Evolutionary conservation across 805 yeast species (phyloP), one percentile per base, ranked within the genome.

Genomic region (Brettanomyces naardenensis): DNA sequence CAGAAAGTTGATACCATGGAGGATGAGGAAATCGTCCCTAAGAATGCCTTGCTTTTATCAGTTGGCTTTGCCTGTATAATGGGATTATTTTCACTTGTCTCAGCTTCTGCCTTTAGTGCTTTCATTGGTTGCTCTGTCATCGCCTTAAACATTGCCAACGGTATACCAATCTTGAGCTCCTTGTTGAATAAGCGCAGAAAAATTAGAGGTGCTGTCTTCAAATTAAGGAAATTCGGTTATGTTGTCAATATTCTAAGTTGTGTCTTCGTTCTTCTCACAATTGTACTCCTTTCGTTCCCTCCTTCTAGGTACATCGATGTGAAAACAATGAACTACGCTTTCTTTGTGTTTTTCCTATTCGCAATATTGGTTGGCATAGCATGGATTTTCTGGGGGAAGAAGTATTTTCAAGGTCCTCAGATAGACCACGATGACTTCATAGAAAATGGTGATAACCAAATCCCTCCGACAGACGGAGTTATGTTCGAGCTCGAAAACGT

Each of bases 81-180:
- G 33, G 84, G 89, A 2, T 54, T 78, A 6, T 63, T 85, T 29
- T 81, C 89, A 3, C 59, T 85, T 31, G 57, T 84, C 1, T 81
- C 90, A 0, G 64, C 77, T 4, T 73, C 88, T 6, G 88, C 92
- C 0, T 81, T 85, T 58, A 80, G 80, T 56, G 88, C 94, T 3
- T 84, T 85, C 56, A 75, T 84, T 62, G 92, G 94, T 0, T 79
- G 89, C 14, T 79, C 90, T 7, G 92, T 86, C 3, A 69, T 84
- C 17, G 72, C 87, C 3, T 62, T 85, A 41, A 78, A 87, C 35
- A 65, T 82, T 22, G 86, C 92, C 2, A 80, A 86, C 43, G 78
- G 87, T 3, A 75, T 85, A 13, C 95, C 95, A 2, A 78, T 84
- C 19, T 46, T 79, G 1, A 66, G 78, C n/a, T 71, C 77, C 3